These are phyloP conservation scores for Coix lacrymajobi DNA, from an alignment of 176 grass and related monocot species.

Conservation along the genomic window DNA sequence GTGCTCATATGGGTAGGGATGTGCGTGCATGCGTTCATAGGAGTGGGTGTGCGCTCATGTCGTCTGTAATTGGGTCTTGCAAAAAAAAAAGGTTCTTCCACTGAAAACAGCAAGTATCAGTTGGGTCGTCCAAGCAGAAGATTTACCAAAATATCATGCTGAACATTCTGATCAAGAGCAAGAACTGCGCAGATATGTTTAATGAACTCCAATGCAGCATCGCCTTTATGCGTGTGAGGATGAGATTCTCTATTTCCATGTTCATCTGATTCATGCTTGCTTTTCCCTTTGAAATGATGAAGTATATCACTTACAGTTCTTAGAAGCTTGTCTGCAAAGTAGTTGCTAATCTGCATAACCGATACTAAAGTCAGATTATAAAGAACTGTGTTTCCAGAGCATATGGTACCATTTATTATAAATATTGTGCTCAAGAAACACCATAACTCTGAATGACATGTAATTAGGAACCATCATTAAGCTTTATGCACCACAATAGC, in stretches of 20 bases:
- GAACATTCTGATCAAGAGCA: conserved; percentile 82
- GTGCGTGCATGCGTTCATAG: too few relatives aligned
- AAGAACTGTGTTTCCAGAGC: not conserved
- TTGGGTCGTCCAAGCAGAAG: conserved; percentile 21
- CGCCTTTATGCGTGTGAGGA: conserved; percentile 57
- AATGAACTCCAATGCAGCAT: conserved; percentile 89
- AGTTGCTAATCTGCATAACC: conserved; percentile 74
- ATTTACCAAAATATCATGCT: conserved; percentile 94
- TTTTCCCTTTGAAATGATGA: conserved; percentile 67
- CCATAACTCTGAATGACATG: not conserved
- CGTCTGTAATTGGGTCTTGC: too few relatives aligned
- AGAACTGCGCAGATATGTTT: conserved; percentile 96
- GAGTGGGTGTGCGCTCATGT: too few relatives aligned
- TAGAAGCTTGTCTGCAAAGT: conserved; percentile 90
- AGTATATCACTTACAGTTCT: conserved; percentile 76
- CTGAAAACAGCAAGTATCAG: not conserved
- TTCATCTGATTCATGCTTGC: conserved; percentile 43
- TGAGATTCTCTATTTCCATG: conserved; percentile 31
- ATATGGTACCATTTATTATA: conserved; percentile 18
- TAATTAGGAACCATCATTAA: not conserved
- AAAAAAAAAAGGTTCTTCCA: too few relatives aligned
- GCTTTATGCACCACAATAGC: not conserved
- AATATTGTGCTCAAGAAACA: not conserved
- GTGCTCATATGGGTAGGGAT: too few relatives aligned
- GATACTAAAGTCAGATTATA: conserved; percentile 16